Evolutionary conservation across 2,329 filamentous ascomycete genomes (phyloP).

Genomic region (Aspergillus brasiliensis): DNA sequence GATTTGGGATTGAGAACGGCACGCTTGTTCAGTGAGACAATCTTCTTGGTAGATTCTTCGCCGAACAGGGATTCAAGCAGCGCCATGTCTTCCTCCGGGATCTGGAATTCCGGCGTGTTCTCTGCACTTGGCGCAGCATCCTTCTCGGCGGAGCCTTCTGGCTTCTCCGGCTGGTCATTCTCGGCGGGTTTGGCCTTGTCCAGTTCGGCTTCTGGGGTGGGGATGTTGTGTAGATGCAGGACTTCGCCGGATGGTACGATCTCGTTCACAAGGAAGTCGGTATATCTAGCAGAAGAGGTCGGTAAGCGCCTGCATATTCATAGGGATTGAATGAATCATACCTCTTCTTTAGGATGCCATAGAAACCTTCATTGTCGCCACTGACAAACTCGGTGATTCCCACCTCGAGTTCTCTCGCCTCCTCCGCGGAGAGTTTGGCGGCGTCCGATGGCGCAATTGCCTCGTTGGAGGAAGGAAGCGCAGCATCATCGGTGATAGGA

Average conservation of each 20-base stretch:
- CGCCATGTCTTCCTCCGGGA: conserved; percentile 49
- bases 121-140: conserved; percentile 17
- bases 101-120: conserved; percentile 29
- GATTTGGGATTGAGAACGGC: conserved; percentile 56
- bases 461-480: conserved; percentile 17
- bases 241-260: conserved; percentile 75
- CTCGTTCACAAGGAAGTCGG: conserved; percentile 91
- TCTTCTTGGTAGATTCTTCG: conserved; percentile 49
- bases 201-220: conserved; percentile 26
- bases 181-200: conserved; percentile 15
- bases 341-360: conserved; percentile 69
- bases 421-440: conserved; percentile 16
- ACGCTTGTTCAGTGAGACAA: conserved; percentile 58
- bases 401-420: conserved; percentile 49
- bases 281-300: conserved; percentile 60
- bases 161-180: conserved; percentile 17
- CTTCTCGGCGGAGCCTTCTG: conserved; percentile 13
- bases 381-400: conserved; percentile 68
- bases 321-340: conserved; percentile 25
- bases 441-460: conserved; percentile 14
- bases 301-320: background rate
- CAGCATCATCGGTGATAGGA: conserved; percentile 17
- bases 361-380: conserved; percentile 59
- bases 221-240: conserved; percentile 65
- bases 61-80: conserved; percentile 55